Evolutionary conservation across 2,329 filamentous ascomycete species (phyloP).

Genomic region (Fulvia fulva): DNA sequence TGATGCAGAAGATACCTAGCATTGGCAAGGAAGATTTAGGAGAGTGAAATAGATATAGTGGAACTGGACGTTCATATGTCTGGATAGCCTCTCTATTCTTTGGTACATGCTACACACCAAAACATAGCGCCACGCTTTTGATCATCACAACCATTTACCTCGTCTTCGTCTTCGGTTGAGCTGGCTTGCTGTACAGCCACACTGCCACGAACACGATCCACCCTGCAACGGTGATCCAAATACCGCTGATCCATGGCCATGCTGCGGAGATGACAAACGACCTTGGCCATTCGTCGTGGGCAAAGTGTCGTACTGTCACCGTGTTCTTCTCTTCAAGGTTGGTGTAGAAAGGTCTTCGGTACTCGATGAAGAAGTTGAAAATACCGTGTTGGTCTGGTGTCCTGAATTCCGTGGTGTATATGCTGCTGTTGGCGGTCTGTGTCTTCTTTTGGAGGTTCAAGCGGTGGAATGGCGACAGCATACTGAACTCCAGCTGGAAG

Average conservation of each 20-base stretch:
- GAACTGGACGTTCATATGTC: no score
- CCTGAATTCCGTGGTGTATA: constrained; percentile 72
- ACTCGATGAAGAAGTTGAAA: constrained; percentile 97
- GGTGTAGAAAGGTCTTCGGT: constrained; percentile 89
- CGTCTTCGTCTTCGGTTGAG: constrained; percentile 35
- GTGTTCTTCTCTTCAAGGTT: constrained; percentile 90
- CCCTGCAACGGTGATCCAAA: constrained; percentile 75
- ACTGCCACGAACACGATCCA: constrained; percentile 81
- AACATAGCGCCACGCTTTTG: not conserved
- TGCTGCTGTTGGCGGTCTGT: constrained; percentile 62
- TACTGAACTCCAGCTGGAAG: constrained; percentile 94
- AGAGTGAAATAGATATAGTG: no score
- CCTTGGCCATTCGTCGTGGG: constrained; percentile 92
- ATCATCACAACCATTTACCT: constrained; percentile 13
- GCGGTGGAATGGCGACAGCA: constrained; percentile 97
- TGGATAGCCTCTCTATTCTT: not conserved
- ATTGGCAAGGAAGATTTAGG: no score
- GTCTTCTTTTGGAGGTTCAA: constrained; percentile 60
- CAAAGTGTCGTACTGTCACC: constrained; percentile 92
- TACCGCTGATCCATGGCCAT: constrained; percentile 91
- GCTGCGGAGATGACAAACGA: constrained; percentile 86
- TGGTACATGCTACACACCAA: not conserved
- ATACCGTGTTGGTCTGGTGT: constrained; percentile 97
- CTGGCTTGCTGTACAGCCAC: constrained; percentile 76
- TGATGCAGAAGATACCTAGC: no score